Base-by-base conservation (phyloP, 2,329 filamentous ascomycete genomes). In the Metarhizium rileyi region DNA sequence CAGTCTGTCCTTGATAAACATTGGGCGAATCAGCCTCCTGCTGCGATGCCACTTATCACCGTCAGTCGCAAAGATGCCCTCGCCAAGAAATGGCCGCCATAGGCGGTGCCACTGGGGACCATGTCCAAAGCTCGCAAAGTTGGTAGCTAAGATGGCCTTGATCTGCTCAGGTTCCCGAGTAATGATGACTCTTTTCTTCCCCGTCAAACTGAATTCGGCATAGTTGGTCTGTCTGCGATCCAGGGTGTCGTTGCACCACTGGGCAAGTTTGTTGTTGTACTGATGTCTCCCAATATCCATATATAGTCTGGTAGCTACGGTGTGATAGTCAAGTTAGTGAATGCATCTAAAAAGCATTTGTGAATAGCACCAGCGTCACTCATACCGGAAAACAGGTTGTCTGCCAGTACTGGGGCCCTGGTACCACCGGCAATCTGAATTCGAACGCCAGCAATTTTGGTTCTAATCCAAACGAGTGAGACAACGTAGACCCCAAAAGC, bases 91-190 rank as follows among this genome's bases (percentile, higher is more conserved):
- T 0, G 71, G 72, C 1, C 62, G 57, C 61, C 75, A 71, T 2
- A 65, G 58, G 1, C 61, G 50, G 50, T 72, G 70, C 51, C 76
- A 72, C 20, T 56, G 52, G 0, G 61, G 52, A 0, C 73, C 70
- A 47, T 78, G 68, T 18, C 68, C 70, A 49, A 75, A 83, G 51
- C 78, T 72, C 50, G 73, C 66, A 59, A 82, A 82, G 46, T 78
- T 71, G 30, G 71, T 72, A 0, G 78, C 74, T 14, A 83, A 66
- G 5, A 81, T 59, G 0, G 77, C 69, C 57, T 81, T 79, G 49
- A 82, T 62, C 50, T 83, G 81, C 51, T 75, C 72, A 1, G 76
- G 74, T 28, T 82, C 77, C 20, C 65, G 61, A 0, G 76, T 80
- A 40, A 72, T 59, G 49, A 79, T 61, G 50, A 72, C 52, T 23